Percentiles rank a stretch among this genome's conserved stretches.
Conservation (phyloP, 768 basidiomycete species). For the Rhizopogon roseolus region DNA sequence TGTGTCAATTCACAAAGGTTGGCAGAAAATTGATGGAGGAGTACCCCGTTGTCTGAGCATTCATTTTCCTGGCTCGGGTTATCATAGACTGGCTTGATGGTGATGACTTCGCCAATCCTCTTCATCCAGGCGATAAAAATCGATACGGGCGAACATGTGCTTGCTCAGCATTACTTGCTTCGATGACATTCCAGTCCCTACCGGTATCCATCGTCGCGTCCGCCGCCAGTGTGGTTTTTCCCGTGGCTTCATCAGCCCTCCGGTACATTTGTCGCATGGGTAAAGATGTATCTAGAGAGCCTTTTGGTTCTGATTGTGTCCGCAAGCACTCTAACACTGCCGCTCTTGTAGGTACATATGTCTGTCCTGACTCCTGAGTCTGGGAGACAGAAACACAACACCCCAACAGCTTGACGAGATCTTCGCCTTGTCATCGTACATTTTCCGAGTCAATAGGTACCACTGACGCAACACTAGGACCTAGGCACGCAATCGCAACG, state of each 20-base stretch:
- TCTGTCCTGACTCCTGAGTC: no score
- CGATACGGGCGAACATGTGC: slow-evolving; percentile 1
- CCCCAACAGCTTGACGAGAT: no score
- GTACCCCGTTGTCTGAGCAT: not conserved
- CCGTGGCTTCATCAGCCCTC: slow-evolving; percentile 3
- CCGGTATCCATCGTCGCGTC: not conserved
- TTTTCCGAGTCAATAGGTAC: no score
- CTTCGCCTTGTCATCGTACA: no score
- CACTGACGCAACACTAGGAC: no score
- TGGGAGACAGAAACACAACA: no score
- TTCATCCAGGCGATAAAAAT: not conserved
- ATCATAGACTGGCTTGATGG: not conserved
- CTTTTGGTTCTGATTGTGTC: no score
- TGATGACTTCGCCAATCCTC: not conserved
- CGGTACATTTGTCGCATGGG: slow-evolving; percentile 2
- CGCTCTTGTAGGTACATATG: no score
- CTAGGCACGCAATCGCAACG: no score
- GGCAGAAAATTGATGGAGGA: not conserved
- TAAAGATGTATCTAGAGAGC: not conserved
- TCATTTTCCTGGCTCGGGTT: slow-evolving; percentile 1
- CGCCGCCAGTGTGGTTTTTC: not conserved
- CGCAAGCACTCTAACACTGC: no score
- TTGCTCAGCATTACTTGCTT: slow-evolving; percentile 1
- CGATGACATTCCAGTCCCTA: not conserved
- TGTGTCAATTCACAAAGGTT: not conserved